Evolutionary conservation across 73 alveolate genomes (phyloP).

Genomic region (Paramecium primaurelia): DNA sequence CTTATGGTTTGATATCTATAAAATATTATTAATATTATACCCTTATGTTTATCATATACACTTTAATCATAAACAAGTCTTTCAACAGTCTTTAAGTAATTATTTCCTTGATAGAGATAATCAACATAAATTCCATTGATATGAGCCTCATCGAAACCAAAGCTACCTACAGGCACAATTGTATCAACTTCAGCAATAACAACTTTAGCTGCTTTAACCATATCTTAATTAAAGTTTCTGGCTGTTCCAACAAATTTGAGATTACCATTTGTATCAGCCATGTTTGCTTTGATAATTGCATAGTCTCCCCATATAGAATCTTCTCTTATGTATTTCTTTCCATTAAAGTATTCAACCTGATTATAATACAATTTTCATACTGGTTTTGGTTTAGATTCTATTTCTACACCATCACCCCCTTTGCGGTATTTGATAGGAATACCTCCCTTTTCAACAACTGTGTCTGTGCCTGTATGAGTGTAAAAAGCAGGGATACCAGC

Average conservation of each 20-base stretch:
- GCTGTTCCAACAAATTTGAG: slow-evolving; percentile 82
- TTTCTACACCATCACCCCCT: slow-evolving; percentile 50
- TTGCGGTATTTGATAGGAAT: slow-evolving; percentile 59
- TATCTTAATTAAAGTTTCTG: slow-evolving; percentile 79
- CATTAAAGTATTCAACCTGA: slow-evolving; percentile 61
- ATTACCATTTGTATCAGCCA: slow-evolving; percentile 89
- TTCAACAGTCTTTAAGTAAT: slow-evolving; percentile 73
- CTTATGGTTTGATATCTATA: neutral
- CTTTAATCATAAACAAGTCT: slow-evolving; percentile 59
- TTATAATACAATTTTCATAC: neutral
- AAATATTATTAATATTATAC: neutral
- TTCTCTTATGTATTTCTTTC: slow-evolving; percentile 77
- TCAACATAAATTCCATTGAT: slow-evolving; percentile 88
- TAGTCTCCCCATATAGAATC: slow-evolving; percentile 71
- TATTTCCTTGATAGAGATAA: slow-evolving; percentile 75
- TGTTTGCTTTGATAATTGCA: slow-evolving; percentile 79
- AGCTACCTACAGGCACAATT: slow-evolving; percentile 73
- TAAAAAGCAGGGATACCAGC: slow-evolving; percentile 95
- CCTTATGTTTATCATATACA: slow-evolving; percentile 41
- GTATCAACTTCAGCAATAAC: slow-evolving; percentile 87
- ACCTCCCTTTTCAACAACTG: slow-evolving; percentile 73
- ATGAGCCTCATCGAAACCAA: slow-evolving; percentile 87
- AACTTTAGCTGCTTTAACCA: slow-evolving; percentile 77
- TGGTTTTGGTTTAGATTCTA: slow-evolving; percentile 51
- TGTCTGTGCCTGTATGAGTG: slow-evolving; percentile 86